Evolutionary conservation across 2,329 filamentous ascomycete species (phyloP).

Genomic region (Microascus cirrosus): DNA sequence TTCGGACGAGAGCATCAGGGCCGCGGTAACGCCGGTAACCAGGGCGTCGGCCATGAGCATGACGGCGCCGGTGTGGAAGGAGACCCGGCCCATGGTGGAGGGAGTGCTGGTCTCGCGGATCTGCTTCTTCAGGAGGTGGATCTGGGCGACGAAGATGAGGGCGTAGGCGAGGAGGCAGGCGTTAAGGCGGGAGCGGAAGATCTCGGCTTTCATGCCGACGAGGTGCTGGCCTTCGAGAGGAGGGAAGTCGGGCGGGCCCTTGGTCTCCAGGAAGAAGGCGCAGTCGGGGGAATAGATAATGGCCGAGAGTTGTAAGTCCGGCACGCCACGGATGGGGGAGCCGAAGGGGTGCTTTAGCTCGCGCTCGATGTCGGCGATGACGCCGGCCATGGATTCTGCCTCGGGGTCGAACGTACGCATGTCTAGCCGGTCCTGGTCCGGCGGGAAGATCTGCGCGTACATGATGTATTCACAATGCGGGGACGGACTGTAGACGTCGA

Average conservation of each 20-base stretch:
- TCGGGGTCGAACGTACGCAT: conserved; percentile 18
- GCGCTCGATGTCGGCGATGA: conserved; percentile 45
- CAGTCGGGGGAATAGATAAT: conserved; percentile 60
- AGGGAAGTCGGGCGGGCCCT: conserved; percentile 46
- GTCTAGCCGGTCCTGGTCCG: conserved; percentile 24
- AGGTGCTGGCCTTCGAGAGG: conserved; percentile 43
- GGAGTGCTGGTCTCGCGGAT: conserved; percentile 57
- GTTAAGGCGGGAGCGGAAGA: conserved; percentile 44
- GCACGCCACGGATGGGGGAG: conserved; percentile 41
- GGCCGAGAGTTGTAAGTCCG: conserved; percentile 49
- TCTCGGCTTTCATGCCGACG: conserved; percentile 48
- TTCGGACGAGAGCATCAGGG: conserved; percentile 7
- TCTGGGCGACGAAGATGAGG: conserved; percentile 46
- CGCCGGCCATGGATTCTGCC: conserved; percentile 19
- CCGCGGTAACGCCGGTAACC: conserved; percentile 11
- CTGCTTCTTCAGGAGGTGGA: conserved; percentile 50
- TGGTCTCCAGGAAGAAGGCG: conserved; percentile 53
- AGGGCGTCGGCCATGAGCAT: conserved; percentile 55
- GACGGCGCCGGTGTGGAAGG: conserved; percentile 49
- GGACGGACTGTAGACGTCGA: conserved; percentile 43
- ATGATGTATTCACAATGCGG: conserved; percentile 85
- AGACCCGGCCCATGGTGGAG: conserved; percentile 55
- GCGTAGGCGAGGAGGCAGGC: conserved; percentile 48
- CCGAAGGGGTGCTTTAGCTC: conserved; percentile 53
- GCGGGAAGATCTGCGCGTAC: conserved; percentile 66